Evolutionary conservation across 129 eudicot species (phyloP).

Genomic region (Apium graveolens): DNA sequence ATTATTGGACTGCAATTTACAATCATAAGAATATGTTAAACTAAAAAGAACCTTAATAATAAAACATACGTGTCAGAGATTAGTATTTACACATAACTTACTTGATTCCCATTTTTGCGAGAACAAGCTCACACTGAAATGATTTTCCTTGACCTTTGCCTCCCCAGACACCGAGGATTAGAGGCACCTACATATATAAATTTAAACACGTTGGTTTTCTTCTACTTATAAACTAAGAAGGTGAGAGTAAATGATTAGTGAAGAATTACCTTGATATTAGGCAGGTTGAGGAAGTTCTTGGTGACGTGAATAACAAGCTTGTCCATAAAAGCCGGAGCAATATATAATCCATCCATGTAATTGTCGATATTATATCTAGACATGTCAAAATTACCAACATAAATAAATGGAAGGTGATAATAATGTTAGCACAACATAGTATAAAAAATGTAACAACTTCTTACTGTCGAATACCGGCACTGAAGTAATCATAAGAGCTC

Average conservation of each 20-base stretch:
- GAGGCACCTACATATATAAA: conserved; percentile 38
- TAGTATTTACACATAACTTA: conserved; percentile 10
- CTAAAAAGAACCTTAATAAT: neutral
- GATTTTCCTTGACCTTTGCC: conserved; percentile 73
- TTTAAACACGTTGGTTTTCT: neutral
- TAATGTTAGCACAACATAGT: neutral
- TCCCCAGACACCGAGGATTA: conserved; percentile 67
- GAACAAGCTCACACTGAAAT: conserved; percentile 66
- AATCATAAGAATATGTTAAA: neutral
- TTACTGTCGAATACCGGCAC: conserved; percentile 58
- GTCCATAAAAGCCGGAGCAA: conserved; percentile 74
- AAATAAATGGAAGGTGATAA: neutral
- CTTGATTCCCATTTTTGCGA: conserved; percentile 73
- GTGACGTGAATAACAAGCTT: conserved; percentile 59
- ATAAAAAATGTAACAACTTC: conserved; percentile 14
- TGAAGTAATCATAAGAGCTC: conserved; percentile 57
- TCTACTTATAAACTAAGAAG: neutral
- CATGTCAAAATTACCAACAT: neutral
- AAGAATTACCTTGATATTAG: conserved; percentile 47
- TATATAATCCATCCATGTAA: conserved; percentile 44
- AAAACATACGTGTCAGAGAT: neutral
- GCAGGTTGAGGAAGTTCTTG: conserved; percentile 54
- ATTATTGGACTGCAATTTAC: conserved; percentile 42
- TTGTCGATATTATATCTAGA: conserved; percentile 41
- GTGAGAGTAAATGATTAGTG: neutral